Evolutionary conservation across 371 early-diverging fungal species (phyloP), one percentile per base, ranked within the genome.

Genomic region (Aphelidium insulamus): DNA sequence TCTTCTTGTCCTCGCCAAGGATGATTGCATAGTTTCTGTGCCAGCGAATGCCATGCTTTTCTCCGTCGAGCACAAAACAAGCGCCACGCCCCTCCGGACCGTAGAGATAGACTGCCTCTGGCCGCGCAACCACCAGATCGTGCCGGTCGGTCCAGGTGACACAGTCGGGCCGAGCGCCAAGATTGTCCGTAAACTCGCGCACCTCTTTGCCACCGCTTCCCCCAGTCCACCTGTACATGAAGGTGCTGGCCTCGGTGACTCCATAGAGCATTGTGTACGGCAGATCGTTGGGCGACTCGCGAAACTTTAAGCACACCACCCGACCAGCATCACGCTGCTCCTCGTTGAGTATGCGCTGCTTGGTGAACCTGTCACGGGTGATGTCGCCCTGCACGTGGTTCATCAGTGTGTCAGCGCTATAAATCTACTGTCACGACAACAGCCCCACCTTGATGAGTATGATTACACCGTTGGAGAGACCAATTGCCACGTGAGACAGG

Each of bases 71-170:
- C 3, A 78, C 79, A 52, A 81, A 82, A 41, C 87, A 88, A 2
- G 83, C 78, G 2, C 90, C 90, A 21, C 88, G 67, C 6, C 94
- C 91, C 6, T 87, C 85, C 0, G 73, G 58, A 29, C 69, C 77
- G 50, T 87, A 92, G 27, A 84, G 73, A 43, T 79, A 88, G 8
- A 88, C 73, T 3, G 87, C 87, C 45, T 90, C 88, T 34, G 79
- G 73, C 14, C 81, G 53, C 6, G 74, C 86, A 12, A 88, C 61
- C 6, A 77, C 68, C 49, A 88, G 68, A 27, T 83, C 81, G 29
- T 72, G 69, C 3, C 48, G 30, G 46, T 49, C 12, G 41, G 47
- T 30, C 71, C 73, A 37, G 67, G 77, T 52, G 76, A 58, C 3
- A 77, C 55, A 6, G 78, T 67, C 44, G 78, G 77, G 1, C 74